phyloP scores from a whole-genome alignment of 129 eudicot genomes.

The Lonicera japonica region DNA sequence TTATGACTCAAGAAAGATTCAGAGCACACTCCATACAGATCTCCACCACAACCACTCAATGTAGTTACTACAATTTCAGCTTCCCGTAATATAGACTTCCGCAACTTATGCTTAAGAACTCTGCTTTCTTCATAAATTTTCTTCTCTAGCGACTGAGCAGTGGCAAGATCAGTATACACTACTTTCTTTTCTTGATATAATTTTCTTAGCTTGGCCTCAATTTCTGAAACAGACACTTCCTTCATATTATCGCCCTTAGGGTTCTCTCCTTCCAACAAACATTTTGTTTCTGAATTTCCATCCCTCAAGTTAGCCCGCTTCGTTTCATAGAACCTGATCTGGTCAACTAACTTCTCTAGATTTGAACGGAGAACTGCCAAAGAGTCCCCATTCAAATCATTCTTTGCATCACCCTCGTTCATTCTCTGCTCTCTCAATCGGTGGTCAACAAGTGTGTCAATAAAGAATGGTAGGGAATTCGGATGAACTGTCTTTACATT shows the following conservation, averaged over 20 bases:
- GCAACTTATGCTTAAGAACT: conserved; percentile 58
- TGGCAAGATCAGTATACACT: conserved; percentile 55
- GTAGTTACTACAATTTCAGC: conserved; percentile 94
- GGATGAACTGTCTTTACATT: conserved; percentile 93
- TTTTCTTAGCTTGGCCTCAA: conserved; percentile 57
- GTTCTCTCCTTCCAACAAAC: conserved; percentile 33
- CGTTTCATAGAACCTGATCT: conserved; percentile 70
- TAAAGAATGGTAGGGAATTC: conserved; percentile 70
- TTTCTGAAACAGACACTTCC: conserved; percentile 65
- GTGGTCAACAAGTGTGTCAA: conserved; percentile 86
- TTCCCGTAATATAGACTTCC: conserved; percentile 73
- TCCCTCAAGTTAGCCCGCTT: conserved; percentile 76
- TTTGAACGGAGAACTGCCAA: conserved; percentile 51
- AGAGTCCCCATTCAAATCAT: conserved; percentile 39
- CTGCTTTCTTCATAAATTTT: conserved; percentile 66
- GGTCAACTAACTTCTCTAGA: conserved; percentile 78
- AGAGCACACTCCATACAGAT: conserved; percentile 73
- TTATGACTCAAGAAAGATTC: conserved; percentile 55
- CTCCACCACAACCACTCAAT: conserved; percentile 98
- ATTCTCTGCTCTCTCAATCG: conserved; percentile 53
- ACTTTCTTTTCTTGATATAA: conserved; percentile 61
- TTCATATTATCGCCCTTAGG: conserved; percentile 30
- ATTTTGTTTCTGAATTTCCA: conserved; percentile 24
- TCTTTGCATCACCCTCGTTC: conserved; percentile 30
- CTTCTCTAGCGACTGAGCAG: conserved; percentile 74